A percentile compares a stretch with the other conserved stretches of the same genome.
phyloP scores from a whole-genome alignment of 129 eudicot species.

The Centrapalus pauciflorus region DNA sequence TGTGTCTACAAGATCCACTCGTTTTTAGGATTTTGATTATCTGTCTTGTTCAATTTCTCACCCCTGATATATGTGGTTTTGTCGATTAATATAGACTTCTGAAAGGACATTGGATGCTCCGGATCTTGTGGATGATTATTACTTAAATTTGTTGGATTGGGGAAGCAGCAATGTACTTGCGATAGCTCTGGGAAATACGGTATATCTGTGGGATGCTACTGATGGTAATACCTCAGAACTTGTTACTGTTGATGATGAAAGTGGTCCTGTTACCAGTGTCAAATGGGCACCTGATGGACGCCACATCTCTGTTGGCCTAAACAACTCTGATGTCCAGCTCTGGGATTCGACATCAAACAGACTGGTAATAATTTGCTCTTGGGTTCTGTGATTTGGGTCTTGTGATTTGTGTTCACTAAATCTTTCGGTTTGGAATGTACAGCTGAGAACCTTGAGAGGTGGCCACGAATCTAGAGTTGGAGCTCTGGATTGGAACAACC shows the following conservation, averaged over 20 bases:
- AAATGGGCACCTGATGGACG: constrained; percentile 91
- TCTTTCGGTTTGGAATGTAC: neutral
- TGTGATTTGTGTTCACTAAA: neutral
- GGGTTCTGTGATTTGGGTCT: neutral
- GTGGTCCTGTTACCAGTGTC: constrained; percentile 76
- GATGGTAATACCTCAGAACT: constrained; percentile 57
- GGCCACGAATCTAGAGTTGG: constrained; percentile 71
- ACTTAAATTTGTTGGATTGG: constrained; percentile 73
- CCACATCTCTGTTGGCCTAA: constrained; percentile 63
- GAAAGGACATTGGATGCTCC: constrained; percentile 89
- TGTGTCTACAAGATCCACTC: neutral
- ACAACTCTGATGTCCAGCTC: constrained; percentile 70
- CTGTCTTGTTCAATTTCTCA: neutral
- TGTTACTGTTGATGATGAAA: constrained; percentile 57
- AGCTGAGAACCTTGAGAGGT: constrained; percentile 74
- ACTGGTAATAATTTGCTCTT: constrained; percentile 32
- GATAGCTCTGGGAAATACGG: constrained; percentile 63
- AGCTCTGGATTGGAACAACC: constrained; percentile 66
- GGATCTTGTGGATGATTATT: constrained; percentile 69
- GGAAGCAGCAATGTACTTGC: constrained; percentile 71
- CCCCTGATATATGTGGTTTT: neutral
- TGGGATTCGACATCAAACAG: constrained; percentile 67
- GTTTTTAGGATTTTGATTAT: neutral
- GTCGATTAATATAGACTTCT: constrained; percentile 48
- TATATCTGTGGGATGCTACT: constrained; percentile 80